Conservation (phyloP, 148 eudicot species). For the Limonium bicolor region DNA sequence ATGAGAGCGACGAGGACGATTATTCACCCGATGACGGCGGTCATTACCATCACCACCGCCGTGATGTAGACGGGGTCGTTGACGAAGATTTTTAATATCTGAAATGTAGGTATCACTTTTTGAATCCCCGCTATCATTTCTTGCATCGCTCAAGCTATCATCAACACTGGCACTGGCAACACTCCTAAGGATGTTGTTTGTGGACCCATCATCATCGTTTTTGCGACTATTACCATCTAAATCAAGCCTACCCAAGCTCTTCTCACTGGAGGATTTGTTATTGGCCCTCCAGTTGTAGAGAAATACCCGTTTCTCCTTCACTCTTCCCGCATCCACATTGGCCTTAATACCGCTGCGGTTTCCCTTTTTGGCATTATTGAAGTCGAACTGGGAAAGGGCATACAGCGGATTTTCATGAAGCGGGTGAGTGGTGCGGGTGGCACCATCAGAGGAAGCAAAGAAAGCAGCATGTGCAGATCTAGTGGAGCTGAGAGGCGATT, state of each 20-base stretch:
- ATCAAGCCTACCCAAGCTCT: conserved; percentile 28
- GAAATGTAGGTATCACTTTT: conserved; percentile 44
- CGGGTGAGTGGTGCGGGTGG: too few relatives aligned
- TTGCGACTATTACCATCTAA: conserved; percentile 12
- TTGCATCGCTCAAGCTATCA: conserved; percentile 54
- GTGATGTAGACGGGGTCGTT: conserved; percentile 18
- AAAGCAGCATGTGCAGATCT: conserved; percentile 43
- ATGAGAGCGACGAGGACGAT: conserved; percentile 13
- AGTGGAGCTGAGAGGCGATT: conserved; percentile 62
- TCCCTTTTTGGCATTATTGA: too few relatives aligned
- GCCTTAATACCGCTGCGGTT: conserved; percentile 5
- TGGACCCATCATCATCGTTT: conserved; percentile 30
- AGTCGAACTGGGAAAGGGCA: too few relatives aligned
- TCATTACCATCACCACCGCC: conserved; percentile 3
- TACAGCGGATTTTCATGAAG: too few relatives aligned
- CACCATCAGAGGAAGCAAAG: not conserved
- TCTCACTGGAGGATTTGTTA: conserved; percentile 67
- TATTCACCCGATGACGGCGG: not conserved
- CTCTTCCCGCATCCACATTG: conserved; percentile 4
- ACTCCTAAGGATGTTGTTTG: too few relatives aligned
- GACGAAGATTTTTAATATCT: too few relatives aligned
- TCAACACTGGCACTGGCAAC: conserved; percentile 28
- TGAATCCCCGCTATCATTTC: conserved; percentile 47
- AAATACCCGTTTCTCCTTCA: conserved; percentile 44
- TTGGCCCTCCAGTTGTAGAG: conserved; percentile 71